These are phyloP conservation scores for Suillus variegatus DNA, from an alignment of 768 basidiomycete genomes.

Conservation along the genomic window DNA sequence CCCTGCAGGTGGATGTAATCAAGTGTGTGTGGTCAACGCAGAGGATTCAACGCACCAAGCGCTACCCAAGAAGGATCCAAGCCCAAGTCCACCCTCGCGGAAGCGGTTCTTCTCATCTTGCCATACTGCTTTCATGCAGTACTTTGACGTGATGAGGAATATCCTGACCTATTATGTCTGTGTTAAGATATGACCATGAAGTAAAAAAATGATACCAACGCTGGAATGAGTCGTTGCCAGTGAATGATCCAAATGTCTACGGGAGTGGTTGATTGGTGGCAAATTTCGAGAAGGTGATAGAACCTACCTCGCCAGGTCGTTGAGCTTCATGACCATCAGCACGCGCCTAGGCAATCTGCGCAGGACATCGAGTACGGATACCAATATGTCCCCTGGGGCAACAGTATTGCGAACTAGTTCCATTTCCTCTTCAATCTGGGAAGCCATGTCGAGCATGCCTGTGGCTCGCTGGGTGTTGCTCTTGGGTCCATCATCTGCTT, in stretches of 20 bases:
- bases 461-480: slow-evolving; percentile 59
- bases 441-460: slow-evolving; percentile 73
- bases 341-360: slow-evolving; percentile 83
- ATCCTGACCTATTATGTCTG: slow-evolving; percentile 61
- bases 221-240: slow-evolving; percentile 87
- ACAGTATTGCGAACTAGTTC: slow-evolving; percentile 84
- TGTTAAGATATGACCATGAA: neutral
- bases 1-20: slow-evolving; percentile 42
- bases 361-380: slow-evolving; percentile 86
- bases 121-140: slow-evolving; percentile 82
- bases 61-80: slow-evolving; percentile 56
- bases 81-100: slow-evolving; percentile 47
- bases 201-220: slow-evolving; percentile 35
- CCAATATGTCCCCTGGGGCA: slow-evolving; percentile 78
- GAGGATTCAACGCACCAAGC: slow-evolving; percentile 63
- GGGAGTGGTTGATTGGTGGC: neutral
- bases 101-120: slow-evolving; percentile 61
- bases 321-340: slow-evolving; percentile 82
- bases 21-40: neutral
- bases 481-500: slow-evolving; percentile 36
- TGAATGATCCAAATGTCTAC: slow-evolving; percentile 78
- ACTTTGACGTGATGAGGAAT: slow-evolving; percentile 89
- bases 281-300: neutral
- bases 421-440: slow-evolving; percentile 74
- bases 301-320: slow-evolving; percentile 76